Percentiles rank a stretch among this genome's conserved stretches.
These are phyloP conservation scores for Arxiozyma bovina DNA, from an alignment of 1,139 yeast species.

Conservation along the genomic window DNA sequence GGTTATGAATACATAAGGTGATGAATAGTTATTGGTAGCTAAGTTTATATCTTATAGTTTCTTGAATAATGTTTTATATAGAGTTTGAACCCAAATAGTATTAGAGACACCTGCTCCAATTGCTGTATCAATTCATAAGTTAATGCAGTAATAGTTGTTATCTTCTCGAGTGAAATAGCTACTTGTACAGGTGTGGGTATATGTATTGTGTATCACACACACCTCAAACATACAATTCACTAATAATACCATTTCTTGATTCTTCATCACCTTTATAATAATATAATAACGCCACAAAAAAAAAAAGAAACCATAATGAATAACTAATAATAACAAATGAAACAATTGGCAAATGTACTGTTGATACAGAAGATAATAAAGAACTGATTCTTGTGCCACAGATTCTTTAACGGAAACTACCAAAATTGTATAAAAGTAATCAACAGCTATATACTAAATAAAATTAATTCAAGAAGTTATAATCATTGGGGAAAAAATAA, in stretches of 20 bases:
- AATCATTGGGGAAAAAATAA: constrained; percentile 43
- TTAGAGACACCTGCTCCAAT: constrained; percentile 44
- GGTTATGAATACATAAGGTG: constrained; percentile 42
- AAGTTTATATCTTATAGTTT: constrained; percentile 27
- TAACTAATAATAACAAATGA: constrained; percentile 53
- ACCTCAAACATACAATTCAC: constrained; percentile 58
- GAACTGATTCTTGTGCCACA: constrained; percentile 51
- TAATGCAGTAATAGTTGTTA: constrained; percentile 55
- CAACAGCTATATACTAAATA: constrained; percentile 61
- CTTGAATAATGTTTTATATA: constrained; percentile 32
- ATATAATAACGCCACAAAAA: constrained; percentile 50
- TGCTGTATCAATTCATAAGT: constrained; percentile 53
- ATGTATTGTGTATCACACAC: constrained; percentile 67
- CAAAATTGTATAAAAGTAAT: constrained; percentile 55
- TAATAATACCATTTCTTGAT: constrained; percentile 52
- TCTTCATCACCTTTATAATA: constrained; percentile 48
- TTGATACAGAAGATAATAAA: constrained; percentile 56
- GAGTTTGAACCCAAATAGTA: constrained; percentile 53
- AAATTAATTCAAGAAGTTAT: constrained; percentile 38
- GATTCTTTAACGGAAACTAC: constrained; percentile 54
- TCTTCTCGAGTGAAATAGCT: constrained; percentile 51
- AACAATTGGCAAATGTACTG: constrained; percentile 50
- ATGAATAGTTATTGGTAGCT: constrained; percentile 43
- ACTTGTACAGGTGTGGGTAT: constrained; percentile 56
- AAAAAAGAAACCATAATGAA: constrained; percentile 43